Evolutionary conservation across 768 basidiomycete genomes (phyloP), one percentile per base, ranked within the genome.

Genomic region (Rhodotorula paludigena): DNA sequence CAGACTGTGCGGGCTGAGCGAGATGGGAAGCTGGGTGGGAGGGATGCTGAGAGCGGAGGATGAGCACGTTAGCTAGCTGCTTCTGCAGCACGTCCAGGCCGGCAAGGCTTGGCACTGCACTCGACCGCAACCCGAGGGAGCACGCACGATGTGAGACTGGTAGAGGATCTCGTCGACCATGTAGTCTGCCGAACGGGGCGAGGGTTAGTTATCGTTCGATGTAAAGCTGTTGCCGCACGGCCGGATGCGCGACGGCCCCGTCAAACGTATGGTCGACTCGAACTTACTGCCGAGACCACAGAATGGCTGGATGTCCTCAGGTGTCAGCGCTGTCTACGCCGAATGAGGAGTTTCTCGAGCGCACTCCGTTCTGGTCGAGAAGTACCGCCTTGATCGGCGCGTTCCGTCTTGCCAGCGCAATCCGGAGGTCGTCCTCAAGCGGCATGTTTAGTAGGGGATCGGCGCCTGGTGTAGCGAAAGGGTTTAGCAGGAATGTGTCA

Each of bases 141-240:
- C n/a, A 41, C 61, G 48, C 6, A 64, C 64, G 18, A 76, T 64
- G 1, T 36, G 35, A 0, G 74, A 56, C 39, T 77, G 77, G 65
- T 59, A 77, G 35, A 76, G 66, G 53, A 77, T 76, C 56, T 77
- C 76, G 53, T 77, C 77, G 59, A 74, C 74, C 47, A 77, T 66
- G 73, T 76, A 77, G 61, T 77, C 60, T 76, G 12, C 73, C n/a
- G n/a, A n/a, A n/a, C n/a, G n/a, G n/a, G n/a, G n/a, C n/a, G 36
- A 7, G 36, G 6, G 38, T 7, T 5, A 8, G n/a, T 16, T 25
- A 11, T 41, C 21, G n/a, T n/a, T n/a, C n/a, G n/a, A n/a, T n/a
- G n/a, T n/a, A n/a, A n/a, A 32, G 7, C 23, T 25, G 5, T 21
- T 72, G 18, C 72, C 53, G 11, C 74, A 73, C n/a, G n/a, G n/a